These are phyloP conservation scores for Chloris gayana DNA, from an alignment of 176 grass and related monocot species.

Conservation along the genomic window DNA sequence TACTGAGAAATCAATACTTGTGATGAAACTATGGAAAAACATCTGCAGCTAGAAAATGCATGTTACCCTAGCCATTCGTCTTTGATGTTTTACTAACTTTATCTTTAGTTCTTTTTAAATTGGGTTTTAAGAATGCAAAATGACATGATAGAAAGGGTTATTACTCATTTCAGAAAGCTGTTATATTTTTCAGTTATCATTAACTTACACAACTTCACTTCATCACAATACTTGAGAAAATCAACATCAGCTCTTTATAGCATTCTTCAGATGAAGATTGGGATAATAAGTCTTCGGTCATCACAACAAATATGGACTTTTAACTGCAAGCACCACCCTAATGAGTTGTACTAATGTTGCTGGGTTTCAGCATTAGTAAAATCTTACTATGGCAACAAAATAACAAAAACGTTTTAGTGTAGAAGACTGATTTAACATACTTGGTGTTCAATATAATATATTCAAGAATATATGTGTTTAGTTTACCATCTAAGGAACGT, in stretches of 20 bases:
- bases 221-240: neutral
- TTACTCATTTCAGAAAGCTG: neutral
- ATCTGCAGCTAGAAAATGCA: neutral
- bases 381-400: neutral
- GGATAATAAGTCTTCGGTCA: neutral
- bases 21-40: conserved; percentile 9
- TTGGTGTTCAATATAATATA: neutral
- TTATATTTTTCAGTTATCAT: neutral
- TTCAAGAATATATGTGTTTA: conserved; percentile 3
- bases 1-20: neutral
- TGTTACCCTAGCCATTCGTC: neutral
- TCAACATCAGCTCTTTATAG: neutral
- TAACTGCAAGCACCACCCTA: conserved; percentile 15
- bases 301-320: neutral
- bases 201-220: neutral
- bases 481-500: conserved; percentile 24
- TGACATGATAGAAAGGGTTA: neutral
- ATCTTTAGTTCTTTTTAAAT: neutral
- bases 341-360: conserved; percentile 1
- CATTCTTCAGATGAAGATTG: neutral
- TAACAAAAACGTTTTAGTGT: neutral
- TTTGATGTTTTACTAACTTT: neutral
- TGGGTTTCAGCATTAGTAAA: conserved; percentile 12
- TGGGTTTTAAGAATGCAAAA: neutral
- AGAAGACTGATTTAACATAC: neutral